Percentiles rank a stretch among this genome's conserved stretches.
Conservation (phyloP, 2,329 filamentous ascomycete genomes). For the Bipolaris zeicola region DNA sequence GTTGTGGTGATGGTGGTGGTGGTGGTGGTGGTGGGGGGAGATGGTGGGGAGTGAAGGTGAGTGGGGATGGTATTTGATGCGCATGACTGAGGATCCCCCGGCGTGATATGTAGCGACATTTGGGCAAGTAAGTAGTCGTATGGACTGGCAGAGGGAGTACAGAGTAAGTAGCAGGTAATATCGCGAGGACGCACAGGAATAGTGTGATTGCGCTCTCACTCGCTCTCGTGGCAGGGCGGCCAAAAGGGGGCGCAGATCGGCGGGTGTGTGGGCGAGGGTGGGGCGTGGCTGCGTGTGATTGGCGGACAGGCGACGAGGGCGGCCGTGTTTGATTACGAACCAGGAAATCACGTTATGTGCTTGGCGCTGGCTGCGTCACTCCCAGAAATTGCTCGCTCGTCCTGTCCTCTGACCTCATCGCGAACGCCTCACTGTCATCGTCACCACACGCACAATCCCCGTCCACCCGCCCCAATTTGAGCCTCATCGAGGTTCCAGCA, state of each 20-base stretch:
- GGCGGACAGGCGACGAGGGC: not conserved
- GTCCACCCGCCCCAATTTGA: slow-evolving; percentile 30
- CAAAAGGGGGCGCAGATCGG: slow-evolving; percentile 30
- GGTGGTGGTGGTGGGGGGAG: not conserved
- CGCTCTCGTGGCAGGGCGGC: slow-evolving; percentile 29
- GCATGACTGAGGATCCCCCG: not conserved
- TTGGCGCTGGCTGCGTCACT: slow-evolving; percentile 39
- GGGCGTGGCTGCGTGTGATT: slow-evolving; percentile 15
- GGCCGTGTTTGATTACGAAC: slow-evolving; percentile 22
- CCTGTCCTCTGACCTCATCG: slow-evolving; percentile 46
- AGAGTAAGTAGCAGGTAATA: too few relatives aligned
- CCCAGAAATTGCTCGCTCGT: slow-evolving; percentile 41
- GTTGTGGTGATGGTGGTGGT: not conserved
- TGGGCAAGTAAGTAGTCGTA: too few relatives aligned
- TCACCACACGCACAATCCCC: slow-evolving; percentile 37
- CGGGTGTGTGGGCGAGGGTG: slow-evolving; percentile 17
- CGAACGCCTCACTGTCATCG: slow-evolving; percentile 44
- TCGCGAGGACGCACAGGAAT: not conserved
- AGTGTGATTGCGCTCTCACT: slow-evolving; percentile 4
- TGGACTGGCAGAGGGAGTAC: too few relatives aligned
- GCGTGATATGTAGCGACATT: too few relatives aligned
- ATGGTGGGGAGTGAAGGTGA: not conserved
- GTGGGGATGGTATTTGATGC: not conserved
- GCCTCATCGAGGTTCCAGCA: slow-evolving; percentile 32
- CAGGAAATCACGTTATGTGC: slow-evolving; percentile 37